A percentile compares a stretch with the other conserved stretches of the same genome.
These are phyloP conservation scores for Haberlea rhodopensis DNA, from an alignment of 257 asterid genomes.

Conservation along the genomic window DNA sequence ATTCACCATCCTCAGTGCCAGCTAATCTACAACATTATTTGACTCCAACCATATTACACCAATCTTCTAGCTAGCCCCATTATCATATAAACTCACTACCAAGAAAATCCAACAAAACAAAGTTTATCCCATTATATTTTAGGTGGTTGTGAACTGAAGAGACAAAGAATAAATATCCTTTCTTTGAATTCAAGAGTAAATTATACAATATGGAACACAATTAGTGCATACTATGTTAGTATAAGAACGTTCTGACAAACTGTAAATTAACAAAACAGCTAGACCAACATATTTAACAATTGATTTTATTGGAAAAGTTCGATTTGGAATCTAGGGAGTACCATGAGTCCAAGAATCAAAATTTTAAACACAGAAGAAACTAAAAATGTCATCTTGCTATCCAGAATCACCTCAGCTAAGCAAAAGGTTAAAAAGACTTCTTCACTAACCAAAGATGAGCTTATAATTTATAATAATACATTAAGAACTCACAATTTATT, in stretches of 20 bases:
- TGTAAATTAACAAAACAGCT: neutral
- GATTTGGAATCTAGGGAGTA: neutral
- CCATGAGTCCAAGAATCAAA: neutral
- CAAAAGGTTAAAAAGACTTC: neutral
- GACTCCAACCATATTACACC: slow-evolving; percentile 21
- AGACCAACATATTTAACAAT: neutral
- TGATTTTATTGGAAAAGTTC: neutral
- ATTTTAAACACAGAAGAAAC: neutral
- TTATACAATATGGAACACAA: neutral
- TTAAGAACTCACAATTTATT: neutral
- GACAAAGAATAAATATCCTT: too few relatives aligned
- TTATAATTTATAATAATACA: neutral
- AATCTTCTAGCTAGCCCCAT: slow-evolving; percentile 27
- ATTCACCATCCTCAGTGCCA: slow-evolving; percentile 27
- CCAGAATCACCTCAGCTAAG: slow-evolving; percentile 15
- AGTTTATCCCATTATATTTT: neutral
- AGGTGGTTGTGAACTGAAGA: neutral
- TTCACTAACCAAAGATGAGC: slow-evolving; percentile 6
- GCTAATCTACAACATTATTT: slow-evolving; percentile 22
- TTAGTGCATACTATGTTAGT: neutral
- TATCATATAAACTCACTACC: slow-evolving; percentile 25
- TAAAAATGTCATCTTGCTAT: neutral
- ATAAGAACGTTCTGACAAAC: slow-evolving; percentile 1
- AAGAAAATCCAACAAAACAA: slow-evolving; percentile 11
- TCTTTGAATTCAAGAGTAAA: too few relatives aligned